Percentiles rank a stretch among this genome's conserved stretches.
phyloP scores from a whole-genome alignment of 208 protist species.

The Leishmania mexicana region DNA sequence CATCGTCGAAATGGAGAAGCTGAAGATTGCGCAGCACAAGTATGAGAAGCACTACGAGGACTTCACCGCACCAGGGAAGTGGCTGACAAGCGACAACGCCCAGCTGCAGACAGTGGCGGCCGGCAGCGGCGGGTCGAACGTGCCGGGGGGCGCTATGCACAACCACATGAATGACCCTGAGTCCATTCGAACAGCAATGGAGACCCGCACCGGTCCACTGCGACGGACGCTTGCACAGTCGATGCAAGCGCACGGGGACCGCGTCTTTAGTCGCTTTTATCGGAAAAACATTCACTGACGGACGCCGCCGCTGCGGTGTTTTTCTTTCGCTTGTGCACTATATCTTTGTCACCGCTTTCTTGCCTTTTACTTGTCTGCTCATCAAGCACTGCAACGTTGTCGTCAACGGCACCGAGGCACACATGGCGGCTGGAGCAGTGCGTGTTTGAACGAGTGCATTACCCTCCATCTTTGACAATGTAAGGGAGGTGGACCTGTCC shows the following conservation, averaged over 20 bases:
- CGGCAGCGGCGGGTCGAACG: slow-evolving; percentile 63
- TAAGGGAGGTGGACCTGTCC: neutral
- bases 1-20: slow-evolving; percentile 85
- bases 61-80: slow-evolving; percentile 79
- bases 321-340: neutral
- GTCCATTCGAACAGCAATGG: slow-evolving; percentile 54
- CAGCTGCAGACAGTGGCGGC: slow-evolving; percentile 79
- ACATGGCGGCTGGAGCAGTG: neutral
- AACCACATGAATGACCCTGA: slow-evolving; percentile 52
- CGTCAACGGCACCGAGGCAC: neutral
- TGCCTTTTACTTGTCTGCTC: neutral
- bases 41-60: slow-evolving; percentile 91
- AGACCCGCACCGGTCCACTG: slow-evolving; percentile 71
- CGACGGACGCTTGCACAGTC: slow-evolving; percentile 56
- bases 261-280: slow-evolving; percentile 84
- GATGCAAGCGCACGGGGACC: slow-evolving; percentile 81
- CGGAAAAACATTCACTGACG: slow-evolving; percentile 79
- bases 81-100: slow-evolving; percentile 79
- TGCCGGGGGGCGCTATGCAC: slow-evolving; percentile 73
- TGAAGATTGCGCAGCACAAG: slow-evolving; percentile 89
- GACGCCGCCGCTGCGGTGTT: neutral
- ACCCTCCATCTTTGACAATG: neutral
- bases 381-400: neutral
- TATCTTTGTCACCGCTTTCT: neutral
- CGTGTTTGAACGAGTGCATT: neutral